Evolutionary conservation across 345 rosid species (phyloP).

Genomic region (Euphorbia tirucalli): DNA sequence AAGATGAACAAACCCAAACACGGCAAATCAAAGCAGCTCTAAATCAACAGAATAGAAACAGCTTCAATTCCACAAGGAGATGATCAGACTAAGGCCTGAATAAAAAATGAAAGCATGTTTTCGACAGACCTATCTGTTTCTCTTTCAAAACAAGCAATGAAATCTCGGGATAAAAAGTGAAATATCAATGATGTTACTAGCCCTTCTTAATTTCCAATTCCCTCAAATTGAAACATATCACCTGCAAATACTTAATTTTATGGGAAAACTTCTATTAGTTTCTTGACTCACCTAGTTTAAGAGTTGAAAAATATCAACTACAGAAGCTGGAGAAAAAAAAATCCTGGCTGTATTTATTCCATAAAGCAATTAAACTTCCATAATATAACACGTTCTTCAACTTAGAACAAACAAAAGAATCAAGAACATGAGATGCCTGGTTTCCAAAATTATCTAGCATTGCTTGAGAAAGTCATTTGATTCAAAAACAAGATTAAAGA

Average conservation of each 20-base stretch:
- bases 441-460: neutral
- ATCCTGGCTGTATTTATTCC: neutral
- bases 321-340: neutral
- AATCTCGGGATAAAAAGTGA: neutral
- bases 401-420: neutral
- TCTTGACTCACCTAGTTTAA: neutral
- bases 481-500: neutral
- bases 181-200: neutral
- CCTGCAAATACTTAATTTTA: neutral
- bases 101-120: neutral
- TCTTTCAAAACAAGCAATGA: neutral
- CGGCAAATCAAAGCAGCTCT: neutral
- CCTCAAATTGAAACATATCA: neutral
- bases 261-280: neutral
- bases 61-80: neutral
- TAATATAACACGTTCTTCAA: neutral
- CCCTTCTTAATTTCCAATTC: neutral
- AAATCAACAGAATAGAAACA: constrained; percentile 4
- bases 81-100: neutral
- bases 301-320: neutral
- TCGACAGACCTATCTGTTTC: neutral
- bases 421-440: neutral
- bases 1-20: neutral
- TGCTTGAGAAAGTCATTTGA: neutral
- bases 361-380: neutral